phyloP scores from a whole-genome alignment of 331 rosid genomes.

The Spiraea crenata region DNA sequence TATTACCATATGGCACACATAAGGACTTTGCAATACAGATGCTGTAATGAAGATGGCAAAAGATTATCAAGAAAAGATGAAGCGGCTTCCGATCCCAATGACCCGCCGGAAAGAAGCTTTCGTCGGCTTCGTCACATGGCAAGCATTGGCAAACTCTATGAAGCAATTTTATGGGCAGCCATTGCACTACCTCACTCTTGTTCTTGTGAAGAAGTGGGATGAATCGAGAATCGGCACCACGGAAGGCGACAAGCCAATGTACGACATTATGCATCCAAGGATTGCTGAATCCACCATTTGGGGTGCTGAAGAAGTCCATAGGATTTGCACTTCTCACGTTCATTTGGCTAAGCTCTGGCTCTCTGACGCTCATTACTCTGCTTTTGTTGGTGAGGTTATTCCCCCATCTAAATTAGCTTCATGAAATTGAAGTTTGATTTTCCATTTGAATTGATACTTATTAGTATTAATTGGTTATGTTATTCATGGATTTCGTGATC shows the following conservation, averaged over 20 bases:
- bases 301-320: conserved; percentile 33
- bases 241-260: conserved; percentile 31
- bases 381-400: conserved; percentile 23
- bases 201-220: conserved; percentile 26
- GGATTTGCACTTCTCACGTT: conserved; percentile 35
- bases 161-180: conserved; percentile 8
- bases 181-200: conserved; percentile 37
- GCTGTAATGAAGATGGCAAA: conserved; percentile 25
- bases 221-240: conserved; percentile 26
- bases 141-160: conserved; percentile 27
- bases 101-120: neutral
- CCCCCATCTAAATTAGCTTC: neutral
- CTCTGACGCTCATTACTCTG: conserved; percentile 22
- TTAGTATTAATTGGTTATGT: too few relatives aligned
- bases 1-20: neutral
- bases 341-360: conserved; percentile 39
- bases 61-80: conserved; percentile 10
- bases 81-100: conserved; percentile 21
- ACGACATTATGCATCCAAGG: conserved; percentile 1
- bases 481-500: too few relatives aligned
- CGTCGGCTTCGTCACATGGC: conserved; percentile 23
- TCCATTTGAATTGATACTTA: too few relatives aligned
- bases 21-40: conserved; percentile 16
- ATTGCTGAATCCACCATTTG: conserved; percentile 31
- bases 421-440: neutral